Percentiles rank a stretch among this genome's conserved stretches.
Conservation (phyloP, 1,284 basidiomycete genomes). For the Cutaneotrichosporon sp. region DNA sequence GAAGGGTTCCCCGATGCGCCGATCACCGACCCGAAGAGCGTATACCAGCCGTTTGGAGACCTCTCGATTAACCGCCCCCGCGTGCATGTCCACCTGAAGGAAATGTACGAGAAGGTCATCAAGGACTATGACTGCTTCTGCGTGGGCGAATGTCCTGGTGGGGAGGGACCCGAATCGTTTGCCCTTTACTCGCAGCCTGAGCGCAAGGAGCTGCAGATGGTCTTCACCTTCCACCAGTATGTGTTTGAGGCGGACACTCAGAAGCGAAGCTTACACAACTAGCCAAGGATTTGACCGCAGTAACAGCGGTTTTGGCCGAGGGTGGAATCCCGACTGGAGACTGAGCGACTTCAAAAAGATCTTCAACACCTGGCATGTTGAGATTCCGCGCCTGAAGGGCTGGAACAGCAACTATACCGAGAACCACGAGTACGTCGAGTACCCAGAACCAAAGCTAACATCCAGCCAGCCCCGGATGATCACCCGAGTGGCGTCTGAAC, state of each 20-base stretch:
- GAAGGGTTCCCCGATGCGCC: conserved; percentile 63
- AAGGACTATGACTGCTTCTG: conserved; percentile 17
- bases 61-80: conserved; percentile 52
- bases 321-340: conserved; percentile 50
- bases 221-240: conserved; percentile 53
- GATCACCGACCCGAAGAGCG: conserved; percentile 52
- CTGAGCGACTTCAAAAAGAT: conserved; percentile 58
- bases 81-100: conserved; percentile 63
- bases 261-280: conserved; percentile 49
- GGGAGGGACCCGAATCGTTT: conserved; percentile 6
- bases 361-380: conserved; percentile 59
- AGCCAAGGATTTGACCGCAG: conserved; percentile 31
- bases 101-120: conserved; percentile 61
- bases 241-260: conserved; percentile 42
- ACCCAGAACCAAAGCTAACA: too few species aligned
- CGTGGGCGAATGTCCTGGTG: conserved; percentile 15
- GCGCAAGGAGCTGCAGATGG: conserved; percentile 59
- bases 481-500: conserved; percentile 62
- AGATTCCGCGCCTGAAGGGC: conserved; percentile 56
- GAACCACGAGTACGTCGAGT: conserved; percentile 39
- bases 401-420: conserved; percentile 56
- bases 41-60: conserved; percentile 50
- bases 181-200: conserved; percentile 58
- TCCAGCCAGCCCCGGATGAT: conserved; percentile 54
- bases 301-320: conserved; percentile 20